Base-by-base conservation (phyloP, 2,329 filamentous ascomycete species). In the Hirsutella thompsonii region DNA sequence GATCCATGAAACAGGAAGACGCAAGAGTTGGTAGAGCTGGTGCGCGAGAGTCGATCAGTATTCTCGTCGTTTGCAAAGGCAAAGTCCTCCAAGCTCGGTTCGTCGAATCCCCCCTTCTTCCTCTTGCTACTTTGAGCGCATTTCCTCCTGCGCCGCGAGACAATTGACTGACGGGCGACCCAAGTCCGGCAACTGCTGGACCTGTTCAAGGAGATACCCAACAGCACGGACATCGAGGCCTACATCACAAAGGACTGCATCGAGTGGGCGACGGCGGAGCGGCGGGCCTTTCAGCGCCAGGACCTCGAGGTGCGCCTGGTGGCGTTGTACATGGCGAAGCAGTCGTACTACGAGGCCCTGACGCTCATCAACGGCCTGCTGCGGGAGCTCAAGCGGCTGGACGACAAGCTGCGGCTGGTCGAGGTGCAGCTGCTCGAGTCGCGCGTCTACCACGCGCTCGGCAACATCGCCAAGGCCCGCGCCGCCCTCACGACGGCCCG, bases 341-440 rank as follows among this genome's bases (percentile, higher is more conserved):
- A 94, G 62, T 83, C 88, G 43, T 96, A 94, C 70, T 96, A 96
- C 62, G 93, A 98, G 51, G 86, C 92, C 46, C 80, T 98, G 51
- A 90, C 84, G 20, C 81, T 98, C 56, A 96, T 96, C 76, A 96
- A 96, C 69, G 81, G 83, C 52, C 81, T 98, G 46, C 79, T 98
- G 44, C 87, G 87, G 57, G 93, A 98, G 73, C 78, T 98, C 54
- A 96, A 96, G 74, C 86, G 93, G 43, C 74, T 98, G 52, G 92
- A 98, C 60, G 93, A 98, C 72, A 98, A 98, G 72, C 79, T 98
- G 49, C 88, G 95, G 51, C 74, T 98, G 46, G 92, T 98, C 20
- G 92, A 98, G 66, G 92, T 98, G 42, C 93, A 98, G 67, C 79
- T 98, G 44, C 78, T 98, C 51, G 92, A 98, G 68, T 96, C 90